These are phyloP conservation scores for Trichoderma guizhouense DNA, from an alignment of 2,329 filamentous ascomycete genomes.

Conservation along the genomic window DNA sequence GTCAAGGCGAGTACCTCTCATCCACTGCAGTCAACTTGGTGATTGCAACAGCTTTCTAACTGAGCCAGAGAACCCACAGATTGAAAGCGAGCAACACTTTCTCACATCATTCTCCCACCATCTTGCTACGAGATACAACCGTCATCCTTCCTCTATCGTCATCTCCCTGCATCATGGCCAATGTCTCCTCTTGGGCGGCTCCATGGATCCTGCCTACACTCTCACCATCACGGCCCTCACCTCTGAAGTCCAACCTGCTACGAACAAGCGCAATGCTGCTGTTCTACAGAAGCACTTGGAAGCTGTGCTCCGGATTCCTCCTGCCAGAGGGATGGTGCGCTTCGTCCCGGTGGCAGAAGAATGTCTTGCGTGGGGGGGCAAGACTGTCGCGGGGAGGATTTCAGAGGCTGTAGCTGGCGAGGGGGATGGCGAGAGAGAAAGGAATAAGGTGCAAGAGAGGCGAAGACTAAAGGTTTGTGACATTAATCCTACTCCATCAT, in stretches of 20 bases:
- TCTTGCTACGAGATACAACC: constrained; percentile 71
- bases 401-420: constrained; percentile 10
- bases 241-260: constrained; percentile 64
- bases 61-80: constrained; percentile 39
- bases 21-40: neutral
- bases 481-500: neutral
- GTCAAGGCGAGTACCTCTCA: constrained; percentile 22
- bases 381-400: constrained; percentile 66
- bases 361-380: constrained; percentile 67
- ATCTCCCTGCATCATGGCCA: constrained; percentile 73
- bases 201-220: constrained; percentile 75
- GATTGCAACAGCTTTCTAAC: neutral
- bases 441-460: neutral
- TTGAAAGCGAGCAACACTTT: constrained; percentile 72
- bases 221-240: constrained; percentile 70
- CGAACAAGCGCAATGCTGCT: constrained; percentile 77
- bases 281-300: constrained; percentile 73
- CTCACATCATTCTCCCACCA: constrained; percentile 70
- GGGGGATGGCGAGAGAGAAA: neutral
- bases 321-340: constrained; percentile 67
- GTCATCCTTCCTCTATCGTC: constrained; percentile 69
- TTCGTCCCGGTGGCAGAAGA: constrained; percentile 70
- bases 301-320: constrained; percentile 63
- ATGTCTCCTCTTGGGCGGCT: constrained; percentile 71
- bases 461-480: constrained; percentile 14